phyloP scores from a whole-genome alignment of 495 filamentous ascomycete genomes.

The Penicillium chermesinum region DNA sequence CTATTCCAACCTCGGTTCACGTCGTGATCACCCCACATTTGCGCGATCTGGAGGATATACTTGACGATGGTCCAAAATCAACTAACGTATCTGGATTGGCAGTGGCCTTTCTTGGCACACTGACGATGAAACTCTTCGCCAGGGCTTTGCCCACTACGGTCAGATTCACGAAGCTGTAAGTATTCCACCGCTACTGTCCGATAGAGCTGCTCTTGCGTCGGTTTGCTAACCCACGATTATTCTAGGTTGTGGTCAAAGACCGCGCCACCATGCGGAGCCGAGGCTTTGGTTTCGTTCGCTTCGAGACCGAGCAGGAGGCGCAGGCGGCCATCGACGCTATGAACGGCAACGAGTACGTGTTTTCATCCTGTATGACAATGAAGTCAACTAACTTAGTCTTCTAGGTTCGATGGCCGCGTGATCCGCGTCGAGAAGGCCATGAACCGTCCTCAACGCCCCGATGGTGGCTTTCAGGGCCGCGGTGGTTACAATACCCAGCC shows the following conservation, averaged over 20 bases:
- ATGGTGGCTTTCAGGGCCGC: slow-evolving; percentile 43
- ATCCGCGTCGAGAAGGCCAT: slow-evolving; percentile 97
- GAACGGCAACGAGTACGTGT: slow-evolving; percentile 98
- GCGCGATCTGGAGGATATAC: not conserved
- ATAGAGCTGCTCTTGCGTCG: too few relatives aligned
- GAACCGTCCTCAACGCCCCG: slow-evolving; percentile 52
- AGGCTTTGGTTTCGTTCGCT: slow-evolving; percentile 96
- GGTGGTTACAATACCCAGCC: slow-evolving; percentile 40
- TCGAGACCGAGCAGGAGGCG: slow-evolving; percentile 74
- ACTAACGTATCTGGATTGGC: slow-evolving; percentile 9
- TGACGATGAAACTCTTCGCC: slow-evolving; percentile 71
- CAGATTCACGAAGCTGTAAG: slow-evolving; percentile 88
- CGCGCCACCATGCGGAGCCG: slow-evolving; percentile 93
- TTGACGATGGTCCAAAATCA: not conserved
- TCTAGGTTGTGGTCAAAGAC: slow-evolving; percentile 93
- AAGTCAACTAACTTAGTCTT: not conserved
- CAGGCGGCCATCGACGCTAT: slow-evolving; percentile 73
- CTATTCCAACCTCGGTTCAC: not conserved
- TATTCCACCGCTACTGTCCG: slow-evolving; percentile 18
- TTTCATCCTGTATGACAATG: slow-evolving; percentile 29
- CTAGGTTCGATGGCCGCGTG: slow-evolving; percentile 88
- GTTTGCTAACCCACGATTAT: not conserved
- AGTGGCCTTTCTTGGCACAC: slow-evolving; percentile 99
- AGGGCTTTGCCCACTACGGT: slow-evolving; percentile 88
- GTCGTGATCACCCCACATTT: not conserved